Percentiles rank a stretch among this genome's conserved stretches.
Evolutionary conservation across 1,284 basidiomycete species (phyloP).

Genomic region (Trichosporon coremiiforme): DNA sequence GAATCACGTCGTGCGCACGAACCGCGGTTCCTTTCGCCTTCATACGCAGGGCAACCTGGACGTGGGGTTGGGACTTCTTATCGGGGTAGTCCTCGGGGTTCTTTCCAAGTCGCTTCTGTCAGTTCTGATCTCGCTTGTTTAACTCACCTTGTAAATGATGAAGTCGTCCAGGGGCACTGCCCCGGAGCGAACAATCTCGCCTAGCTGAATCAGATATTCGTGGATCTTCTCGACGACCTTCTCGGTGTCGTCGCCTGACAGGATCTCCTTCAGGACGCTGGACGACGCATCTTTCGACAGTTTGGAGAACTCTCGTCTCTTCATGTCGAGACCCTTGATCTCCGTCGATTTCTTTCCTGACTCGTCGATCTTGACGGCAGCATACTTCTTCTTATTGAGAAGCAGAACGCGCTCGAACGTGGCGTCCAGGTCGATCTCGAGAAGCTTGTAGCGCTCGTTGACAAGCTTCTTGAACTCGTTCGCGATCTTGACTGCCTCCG

Average conservation of each 20-base stretch:
- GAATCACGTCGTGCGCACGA: conserved; percentile 87
- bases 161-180: conserved; percentile 86
- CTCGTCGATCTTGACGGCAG: conserved; percentile 90
- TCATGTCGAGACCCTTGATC: conserved; percentile 99
- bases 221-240: conserved; percentile 88
- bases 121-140: conserved; percentile 6
- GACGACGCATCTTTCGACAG: conserved; percentile 91
- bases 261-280: conserved; percentile 83
- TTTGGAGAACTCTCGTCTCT: conserved; percentile 90
- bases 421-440: conserved; percentile 96
- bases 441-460: conserved; percentile 90
- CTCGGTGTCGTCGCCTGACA: conserved; percentile 90
- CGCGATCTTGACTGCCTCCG: conserved; percentile 88
- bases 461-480: conserved; percentile 91
- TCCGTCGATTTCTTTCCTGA: conserved; percentile 74
- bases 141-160: conserved; percentile 81
- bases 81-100: conserved; percentile 96
- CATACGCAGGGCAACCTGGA: conserved; percentile 92
- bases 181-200: conserved; percentile 74
- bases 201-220: conserved; percentile 77
- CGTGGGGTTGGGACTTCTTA: conserved; percentile 91
- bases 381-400: conserved; percentile 99
- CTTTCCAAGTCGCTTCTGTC: conserved; percentile 78
- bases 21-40: conserved; percentile 80
- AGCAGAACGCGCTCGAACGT: conserved; percentile 91